Percentiles rank a stretch among this genome's conserved stretches.
Conservation (phyloP, 2,329 filamentous ascomycete species). For the Ceratocystis papillata region DNA sequence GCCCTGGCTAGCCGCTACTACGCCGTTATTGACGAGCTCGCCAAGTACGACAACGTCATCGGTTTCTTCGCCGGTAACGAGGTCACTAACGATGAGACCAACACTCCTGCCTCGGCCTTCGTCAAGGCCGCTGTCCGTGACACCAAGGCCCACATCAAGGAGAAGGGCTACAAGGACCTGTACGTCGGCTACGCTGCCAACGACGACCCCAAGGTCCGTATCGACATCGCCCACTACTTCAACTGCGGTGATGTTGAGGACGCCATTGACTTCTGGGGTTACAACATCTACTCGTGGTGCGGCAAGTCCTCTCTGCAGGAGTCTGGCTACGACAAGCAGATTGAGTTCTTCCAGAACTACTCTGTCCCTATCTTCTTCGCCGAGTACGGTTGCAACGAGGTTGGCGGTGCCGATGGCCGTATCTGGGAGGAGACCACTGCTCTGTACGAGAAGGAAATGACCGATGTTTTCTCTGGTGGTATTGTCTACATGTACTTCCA, state of each 20-base stretch:
- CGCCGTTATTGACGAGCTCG: conserved; percentile 67
- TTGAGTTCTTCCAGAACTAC: conserved; percentile 77
- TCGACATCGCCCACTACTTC: conserved; percentile 80
- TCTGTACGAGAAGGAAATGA: conserved; percentile 75
- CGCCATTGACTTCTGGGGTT: conserved; percentile 94
- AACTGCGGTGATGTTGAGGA: conserved; percentile 62
- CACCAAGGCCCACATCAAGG: conserved; percentile 85
- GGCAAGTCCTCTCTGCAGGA: conserved; percentile 64
- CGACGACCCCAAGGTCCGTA: conserved; percentile 75
- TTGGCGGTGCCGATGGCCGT: conserved; percentile 51
- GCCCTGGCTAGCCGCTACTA: conserved; percentile 72
- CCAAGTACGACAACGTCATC: conserved; percentile 78
- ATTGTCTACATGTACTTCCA: conserved; percentile 99
- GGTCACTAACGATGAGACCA: conserved; percentile 79
- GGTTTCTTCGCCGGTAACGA: conserved; percentile 99
- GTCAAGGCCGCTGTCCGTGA: conserved; percentile 98
- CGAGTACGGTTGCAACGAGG: conserved; percentile 89
- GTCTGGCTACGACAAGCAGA: conserved; percentile 74
- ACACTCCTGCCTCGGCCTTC: conserved; percentile 81
- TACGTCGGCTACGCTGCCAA: conserved; percentile 95
- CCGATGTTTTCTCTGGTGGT: conserved; percentile 78
- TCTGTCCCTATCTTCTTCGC: conserved; percentile 95
- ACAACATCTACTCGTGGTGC: conserved; percentile 99
- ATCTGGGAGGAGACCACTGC: conserved; percentile 75
- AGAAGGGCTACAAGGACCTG: conserved; percentile 61